Conservation (phyloP, 1,139 yeast species). For the Sugiyamaella neomexicana region DNA sequence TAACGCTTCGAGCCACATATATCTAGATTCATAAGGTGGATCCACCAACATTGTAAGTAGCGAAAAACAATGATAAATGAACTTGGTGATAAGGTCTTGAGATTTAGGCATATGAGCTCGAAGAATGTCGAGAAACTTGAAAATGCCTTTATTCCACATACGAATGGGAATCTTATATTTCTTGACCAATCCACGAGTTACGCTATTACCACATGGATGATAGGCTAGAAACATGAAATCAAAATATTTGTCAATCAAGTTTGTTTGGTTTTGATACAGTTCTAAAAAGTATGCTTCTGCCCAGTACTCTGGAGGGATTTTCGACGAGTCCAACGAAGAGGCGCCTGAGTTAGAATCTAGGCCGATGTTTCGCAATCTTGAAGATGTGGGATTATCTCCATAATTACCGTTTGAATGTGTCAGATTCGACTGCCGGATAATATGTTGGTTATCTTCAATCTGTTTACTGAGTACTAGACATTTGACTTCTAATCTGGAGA, state of each 20-base stretch:
- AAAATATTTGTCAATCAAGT: constrained; percentile 34
- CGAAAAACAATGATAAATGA: constrained; percentile 34
- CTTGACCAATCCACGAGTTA: constrained; percentile 31
- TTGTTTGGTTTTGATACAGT: constrained; percentile 28
- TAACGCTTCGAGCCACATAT: constrained; percentile 39
- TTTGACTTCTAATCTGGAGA: constrained; percentile 30
- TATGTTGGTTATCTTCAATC: constrained; percentile 22
- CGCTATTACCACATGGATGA: constrained; percentile 33
- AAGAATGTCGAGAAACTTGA: constrained; percentile 34
- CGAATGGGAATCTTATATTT: constrained; percentile 38
- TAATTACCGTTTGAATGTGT: constrained; percentile 5
- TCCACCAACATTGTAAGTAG: constrained; percentile 36
- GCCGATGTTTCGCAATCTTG: constrained; percentile 1
- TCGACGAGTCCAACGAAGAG: background rate
- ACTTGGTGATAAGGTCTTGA: constrained; percentile 31
- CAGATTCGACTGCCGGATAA: constrained; percentile 7
- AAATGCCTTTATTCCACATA: constrained; percentile 40
- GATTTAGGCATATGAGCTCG: constrained; percentile 32
- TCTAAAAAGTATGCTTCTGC: constrained; percentile 27
- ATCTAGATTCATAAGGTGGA: constrained; percentile 36
- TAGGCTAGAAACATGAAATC: constrained; percentile 36
- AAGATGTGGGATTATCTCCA: constrained; percentile 12
- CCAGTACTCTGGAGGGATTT: constrained; percentile 16
- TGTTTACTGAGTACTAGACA: constrained; percentile 23
- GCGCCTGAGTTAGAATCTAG: background rate